Conservation (phyloP, 441 rosid genomes). For the Codiaeum variegatum region DNA sequence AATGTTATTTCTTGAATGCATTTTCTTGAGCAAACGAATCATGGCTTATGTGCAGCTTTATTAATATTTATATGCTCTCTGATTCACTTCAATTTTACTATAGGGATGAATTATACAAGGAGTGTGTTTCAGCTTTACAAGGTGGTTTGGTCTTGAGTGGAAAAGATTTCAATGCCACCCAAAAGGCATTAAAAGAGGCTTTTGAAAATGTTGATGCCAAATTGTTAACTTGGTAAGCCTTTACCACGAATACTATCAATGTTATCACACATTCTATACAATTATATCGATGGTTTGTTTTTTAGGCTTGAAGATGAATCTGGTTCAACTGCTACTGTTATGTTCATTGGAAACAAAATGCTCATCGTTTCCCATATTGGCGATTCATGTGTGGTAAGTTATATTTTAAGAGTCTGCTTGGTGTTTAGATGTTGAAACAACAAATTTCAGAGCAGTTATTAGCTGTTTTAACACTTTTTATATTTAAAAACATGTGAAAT, state of each 20-base stretch:
- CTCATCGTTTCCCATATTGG: conserved; percentile 78
- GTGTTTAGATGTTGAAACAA: no score
- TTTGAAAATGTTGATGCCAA: conserved; percentile 66
- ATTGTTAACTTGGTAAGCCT: conserved; percentile 57
- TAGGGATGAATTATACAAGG: conserved; percentile 87
- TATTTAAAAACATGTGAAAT: no score
- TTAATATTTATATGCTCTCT: neutral
- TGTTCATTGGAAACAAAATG: conserved; percentile 51
- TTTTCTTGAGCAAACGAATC: neutral
- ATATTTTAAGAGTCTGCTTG: neutral
- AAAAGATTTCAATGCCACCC: conserved; percentile 45
- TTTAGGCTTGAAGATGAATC: conserved; percentile 86
- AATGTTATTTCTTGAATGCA: neutral
- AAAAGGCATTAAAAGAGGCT: conserved; percentile 51
- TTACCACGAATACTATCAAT: neutral
- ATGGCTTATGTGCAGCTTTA: neutral
- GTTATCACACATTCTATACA: conserved; percentile 23
- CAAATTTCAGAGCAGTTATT: no score
- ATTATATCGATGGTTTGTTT: conserved; percentile 34
- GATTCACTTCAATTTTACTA: neutral
- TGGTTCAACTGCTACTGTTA: conserved; percentile 81
- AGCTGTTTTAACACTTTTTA: no score
- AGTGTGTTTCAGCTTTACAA: conserved; percentile 66
- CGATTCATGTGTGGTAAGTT: conserved; percentile 71
- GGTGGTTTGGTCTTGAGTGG: conserved; percentile 66